Conservation (phyloP, 2,329 filamentous ascomycete genomes). For the Bipolaris oryzae region DNA sequence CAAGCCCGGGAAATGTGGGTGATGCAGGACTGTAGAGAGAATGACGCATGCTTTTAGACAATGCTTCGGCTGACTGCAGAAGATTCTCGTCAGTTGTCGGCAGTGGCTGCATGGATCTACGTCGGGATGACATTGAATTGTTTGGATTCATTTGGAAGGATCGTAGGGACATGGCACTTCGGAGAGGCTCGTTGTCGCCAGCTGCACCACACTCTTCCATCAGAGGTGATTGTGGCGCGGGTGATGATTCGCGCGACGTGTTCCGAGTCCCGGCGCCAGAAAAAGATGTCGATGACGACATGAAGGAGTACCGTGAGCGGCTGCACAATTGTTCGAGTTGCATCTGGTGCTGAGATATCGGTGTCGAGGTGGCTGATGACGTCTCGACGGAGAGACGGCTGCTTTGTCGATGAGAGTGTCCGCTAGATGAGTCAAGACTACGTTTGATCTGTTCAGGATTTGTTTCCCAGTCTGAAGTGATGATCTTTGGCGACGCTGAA, state of each 20-base stretch:
- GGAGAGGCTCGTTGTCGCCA: slow-evolving; percentile 37
- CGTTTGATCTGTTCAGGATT: slow-evolving; percentile 35
- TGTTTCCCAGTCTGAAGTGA: slow-evolving; percentile 42
- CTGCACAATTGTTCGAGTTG: slow-evolving; percentile 48
- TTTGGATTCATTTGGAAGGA: slow-evolving; percentile 49
- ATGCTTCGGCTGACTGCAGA: slow-evolving; percentile 25
- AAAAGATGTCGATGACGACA: slow-evolving; percentile 45
- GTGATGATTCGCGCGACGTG: slow-evolving; percentile 46
- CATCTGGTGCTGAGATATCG: slow-evolving; percentile 42
- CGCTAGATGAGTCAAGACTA: slow-evolving; percentile 39
- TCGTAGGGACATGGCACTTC: slow-evolving; percentile 45
- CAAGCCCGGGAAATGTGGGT: slow-evolving; percentile 26
- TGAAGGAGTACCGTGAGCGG: slow-evolving; percentile 45
- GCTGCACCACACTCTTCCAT: slow-evolving; percentile 31
- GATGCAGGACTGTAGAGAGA: slow-evolving; percentile 40
- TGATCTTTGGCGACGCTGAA: slow-evolving; percentile 37
- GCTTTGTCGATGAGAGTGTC: slow-evolving; percentile 34
- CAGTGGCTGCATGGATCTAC: slow-evolving; percentile 48
- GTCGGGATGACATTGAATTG: slow-evolving; percentile 35
- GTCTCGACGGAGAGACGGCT: slow-evolving; percentile 43
- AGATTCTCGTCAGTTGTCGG: slow-evolving; percentile 45
- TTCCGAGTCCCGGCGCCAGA: slow-evolving; percentile 42
- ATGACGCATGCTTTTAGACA: slow-evolving; percentile 34
- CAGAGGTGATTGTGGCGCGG: slow-evolving; percentile 43
- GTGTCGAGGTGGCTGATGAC: slow-evolving; percentile 45